Conservation (phyloP, 164 flowering plant genomes). For the Kingdonia uniflora region DNA sequence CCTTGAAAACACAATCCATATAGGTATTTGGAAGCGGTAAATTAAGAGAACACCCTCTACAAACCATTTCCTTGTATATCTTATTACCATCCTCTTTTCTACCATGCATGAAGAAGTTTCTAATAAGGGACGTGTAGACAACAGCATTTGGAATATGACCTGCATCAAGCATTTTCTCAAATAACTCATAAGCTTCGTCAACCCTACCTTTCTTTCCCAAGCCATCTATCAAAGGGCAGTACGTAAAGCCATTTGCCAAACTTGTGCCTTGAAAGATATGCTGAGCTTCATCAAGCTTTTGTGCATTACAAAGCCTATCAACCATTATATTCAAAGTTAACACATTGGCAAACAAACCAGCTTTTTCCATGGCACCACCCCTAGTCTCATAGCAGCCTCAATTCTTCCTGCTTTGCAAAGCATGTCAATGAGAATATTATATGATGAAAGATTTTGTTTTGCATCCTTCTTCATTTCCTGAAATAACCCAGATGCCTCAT, state of each 20-base stretch:
- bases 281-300: conserved; percentile 70
- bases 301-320: conserved; percentile 69
- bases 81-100: conserved; percentile 90
- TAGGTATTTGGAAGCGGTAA: conserved; percentile 72
- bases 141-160: conserved; percentile 48
- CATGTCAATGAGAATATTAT: conserved; percentile 81
- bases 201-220: conserved; percentile 65
- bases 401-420: conserved; percentile 60
- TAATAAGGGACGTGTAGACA: conserved; percentile 75
- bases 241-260: conserved; percentile 58
- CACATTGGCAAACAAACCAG: conserved; percentile 80
- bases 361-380: conserved; percentile 60
- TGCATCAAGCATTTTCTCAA: conserved; percentile 73
- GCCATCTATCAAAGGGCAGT: conserved; percentile 81
- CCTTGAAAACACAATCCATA: conserved; percentile 95
- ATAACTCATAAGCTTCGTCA: conserved; percentile 75
- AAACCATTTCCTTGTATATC: conserved; percentile 77
- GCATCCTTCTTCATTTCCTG: conserved; percentile 89
- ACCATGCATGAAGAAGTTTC: conserved; percentile 67
- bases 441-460: conserved; percentile 61
- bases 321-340: conserved; percentile 81
- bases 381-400: conserved; percentile 46
- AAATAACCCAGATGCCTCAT: conserved; percentile 56
- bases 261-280: conserved; percentile 63
- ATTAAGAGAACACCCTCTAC: conserved; percentile 54